Conservation (phyloP, 140 eudicot genomes). For the Ambrosia hybrid region DNA sequence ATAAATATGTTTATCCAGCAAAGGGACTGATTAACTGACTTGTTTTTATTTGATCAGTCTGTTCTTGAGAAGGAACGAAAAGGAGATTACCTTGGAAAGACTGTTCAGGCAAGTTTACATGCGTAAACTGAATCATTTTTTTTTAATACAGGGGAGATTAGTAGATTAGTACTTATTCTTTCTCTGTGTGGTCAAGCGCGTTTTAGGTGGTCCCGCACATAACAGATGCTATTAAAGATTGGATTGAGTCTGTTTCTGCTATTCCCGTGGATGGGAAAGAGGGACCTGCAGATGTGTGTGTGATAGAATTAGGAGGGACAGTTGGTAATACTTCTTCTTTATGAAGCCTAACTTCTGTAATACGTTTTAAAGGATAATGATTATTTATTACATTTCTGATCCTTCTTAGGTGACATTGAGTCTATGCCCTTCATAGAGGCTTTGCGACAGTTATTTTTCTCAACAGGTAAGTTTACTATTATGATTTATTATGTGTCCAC, state of each 20-base stretch:
- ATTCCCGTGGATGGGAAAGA: conserved; percentile 88
- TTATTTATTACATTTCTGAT: conserved; percentile 4
- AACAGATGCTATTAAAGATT: conserved; percentile 87
- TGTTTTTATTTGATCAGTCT: conserved; percentile 45
- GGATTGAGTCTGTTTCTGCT: conserved; percentile 82
- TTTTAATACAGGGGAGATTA: no score
- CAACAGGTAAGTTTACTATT: conserved; percentile 54
- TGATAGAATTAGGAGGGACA: conserved; percentile 95
- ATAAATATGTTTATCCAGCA: background rate
- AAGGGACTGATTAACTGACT: conserved; percentile 3
- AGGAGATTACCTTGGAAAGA: conserved; percentile 96
- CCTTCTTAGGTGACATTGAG: conserved; percentile 81
- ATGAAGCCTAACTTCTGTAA: conserved; percentile 2
- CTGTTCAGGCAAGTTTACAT: conserved; percentile 67
- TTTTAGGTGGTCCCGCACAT: conserved; percentile 93
- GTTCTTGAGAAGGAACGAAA: conserved; percentile 87
- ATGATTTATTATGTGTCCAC: background rate
- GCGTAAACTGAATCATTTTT: background rate
- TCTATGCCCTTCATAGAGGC: conserved; percentile 99
- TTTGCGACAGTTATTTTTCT: conserved; percentile 72
- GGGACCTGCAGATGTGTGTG: conserved; percentile 95
- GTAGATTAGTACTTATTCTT: conserved; percentile 13
- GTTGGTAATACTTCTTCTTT: conserved; percentile 53
- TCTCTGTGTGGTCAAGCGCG: conserved; percentile 22
- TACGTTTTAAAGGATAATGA: conserved; percentile 1